Conservation (phyloP, 2,329 filamentous ascomycete genomes). For the Botryotinia globosa region DNA sequence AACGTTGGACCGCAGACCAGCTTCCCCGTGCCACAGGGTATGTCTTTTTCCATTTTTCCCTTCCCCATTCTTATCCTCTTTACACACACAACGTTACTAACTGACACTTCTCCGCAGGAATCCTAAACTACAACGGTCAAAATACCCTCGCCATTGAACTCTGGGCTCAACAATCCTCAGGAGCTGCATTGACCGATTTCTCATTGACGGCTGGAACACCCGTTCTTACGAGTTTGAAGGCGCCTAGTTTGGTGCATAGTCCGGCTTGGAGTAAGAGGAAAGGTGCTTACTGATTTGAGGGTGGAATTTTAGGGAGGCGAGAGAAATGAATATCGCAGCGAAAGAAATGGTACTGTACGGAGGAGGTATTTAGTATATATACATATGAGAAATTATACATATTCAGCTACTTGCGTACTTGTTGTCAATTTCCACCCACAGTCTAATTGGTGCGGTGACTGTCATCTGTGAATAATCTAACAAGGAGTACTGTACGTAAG, state of each 20-base stretch:
- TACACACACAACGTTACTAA: background rate
- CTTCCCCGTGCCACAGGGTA: slow-evolving; percentile 71
- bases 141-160: slow-evolving; percentile 68
- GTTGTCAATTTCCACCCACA: background rate
- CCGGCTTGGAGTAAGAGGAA: slow-evolving; percentile 34
- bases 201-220: slow-evolving; percentile 29
- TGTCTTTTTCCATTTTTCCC: slow-evolving; percentile 3
- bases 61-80: too few species aligned
- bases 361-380: background rate
- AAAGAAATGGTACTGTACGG: background rate
- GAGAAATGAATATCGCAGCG: too few species aligned
- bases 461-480: background rate
- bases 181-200: slow-evolving; percentile 34
- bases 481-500: background rate
- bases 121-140: slow-evolving; percentile 66
- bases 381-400: background rate
- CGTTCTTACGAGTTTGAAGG: slow-evolving; percentile 30
- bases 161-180: slow-evolving; percentile 52
- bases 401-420: background rate
- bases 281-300: slow-evolving; percentile 32
- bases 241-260: slow-evolving; percentile 28
- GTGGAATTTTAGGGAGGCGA: background rate
- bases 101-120: slow-evolving; percentile 53
- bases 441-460: background rate
- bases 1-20: slow-evolving; percentile 72